phyloP scores from a whole-genome alignment of 73 alveolate genomes.

The Tetrahymena malaccensis region DNA sequence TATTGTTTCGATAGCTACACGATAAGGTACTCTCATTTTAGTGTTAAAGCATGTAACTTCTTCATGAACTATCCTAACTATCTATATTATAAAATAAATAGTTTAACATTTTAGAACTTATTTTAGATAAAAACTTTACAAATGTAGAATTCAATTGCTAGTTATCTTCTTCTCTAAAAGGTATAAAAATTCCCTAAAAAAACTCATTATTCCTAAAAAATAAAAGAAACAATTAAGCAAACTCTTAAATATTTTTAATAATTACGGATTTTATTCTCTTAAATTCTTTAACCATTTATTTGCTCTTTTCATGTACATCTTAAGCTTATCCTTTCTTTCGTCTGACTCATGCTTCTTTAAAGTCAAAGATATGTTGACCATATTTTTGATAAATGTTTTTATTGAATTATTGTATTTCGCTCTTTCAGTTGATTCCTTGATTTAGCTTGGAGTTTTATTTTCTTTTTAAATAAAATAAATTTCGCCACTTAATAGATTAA shows the following conservation, averaged over 20 bases:
- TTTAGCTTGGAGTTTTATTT: neutral
- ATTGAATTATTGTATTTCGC: neutral
- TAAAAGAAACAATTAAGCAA: neutral
- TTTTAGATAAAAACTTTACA: neutral
- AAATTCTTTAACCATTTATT: neutral
- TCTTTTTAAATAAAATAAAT: neutral
- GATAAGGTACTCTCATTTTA: constrained; percentile 82
- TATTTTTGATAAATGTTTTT: neutral
- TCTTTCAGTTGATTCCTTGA: neutral
- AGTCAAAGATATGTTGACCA: neutral
- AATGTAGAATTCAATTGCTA: neutral
- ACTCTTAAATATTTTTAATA: neutral
- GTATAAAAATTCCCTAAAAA: neutral
- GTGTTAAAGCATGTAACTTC: constrained; percentile 77
- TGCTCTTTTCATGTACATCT: neutral
- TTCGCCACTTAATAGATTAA: neutral
- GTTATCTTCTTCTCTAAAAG: neutral
- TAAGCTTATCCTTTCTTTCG: neutral
- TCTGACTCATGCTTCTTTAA: neutral
- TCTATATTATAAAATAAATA: neutral
- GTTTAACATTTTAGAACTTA: neutral
- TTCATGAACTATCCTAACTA: constrained; percentile 66
- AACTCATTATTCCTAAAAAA: neutral
- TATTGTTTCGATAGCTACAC: constrained; percentile 46
- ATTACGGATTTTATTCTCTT: neutral